Evolutionary conservation across 257 asterid species (phyloP), one percentile per base, ranked within the genome.

Genomic region (Leonotis leonurus): DNA sequence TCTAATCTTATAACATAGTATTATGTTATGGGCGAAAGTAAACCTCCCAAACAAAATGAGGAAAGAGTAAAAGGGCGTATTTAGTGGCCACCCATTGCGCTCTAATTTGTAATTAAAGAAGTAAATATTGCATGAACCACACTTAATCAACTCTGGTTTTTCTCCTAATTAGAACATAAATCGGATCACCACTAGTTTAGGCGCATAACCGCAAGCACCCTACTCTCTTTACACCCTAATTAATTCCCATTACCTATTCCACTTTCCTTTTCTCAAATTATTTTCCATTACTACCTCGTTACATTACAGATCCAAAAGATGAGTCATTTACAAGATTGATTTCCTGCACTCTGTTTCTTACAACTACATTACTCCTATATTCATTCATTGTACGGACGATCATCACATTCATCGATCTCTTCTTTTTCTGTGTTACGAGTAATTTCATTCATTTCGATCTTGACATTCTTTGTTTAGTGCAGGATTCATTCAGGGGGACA

Each of bases 111-210:
- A 30, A 33, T 24, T 33, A 24, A 6, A 53, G 21, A n/a, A n/a
- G n/a, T n/a, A n/a, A n/a, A n/a, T n/a, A 40, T 49, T 65, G 40
- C 46, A 52, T 12, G 22, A 49, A 54, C 35, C 14, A 25, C 1
- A 14, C 14, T 60, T 43, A 17, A 0, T 17, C 12, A 17, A 0
- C 16, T 39, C 16, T 13, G 13, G 20, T 46, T 3, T 16, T 16
- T 27, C 48, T 43, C 54, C 46, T 18, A 33, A 12, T n/a, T 8
- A 30, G 43, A 63, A 20, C 51, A 58, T 37, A 39, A 36, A 40
- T 44, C 72, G 76, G 80, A 70, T 75, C 76, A 75, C 76, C 76
- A 59, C 79, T 43, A 27, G 62, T 51, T 59, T 24, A 49, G 12
- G 24, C 32, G 54, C 55, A 49, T n/a, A 41, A 14, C 22, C 17